Evolutionary conservation across 441 rosid genomes (phyloP).

Genomic region (Croton laevigatus): DNA sequence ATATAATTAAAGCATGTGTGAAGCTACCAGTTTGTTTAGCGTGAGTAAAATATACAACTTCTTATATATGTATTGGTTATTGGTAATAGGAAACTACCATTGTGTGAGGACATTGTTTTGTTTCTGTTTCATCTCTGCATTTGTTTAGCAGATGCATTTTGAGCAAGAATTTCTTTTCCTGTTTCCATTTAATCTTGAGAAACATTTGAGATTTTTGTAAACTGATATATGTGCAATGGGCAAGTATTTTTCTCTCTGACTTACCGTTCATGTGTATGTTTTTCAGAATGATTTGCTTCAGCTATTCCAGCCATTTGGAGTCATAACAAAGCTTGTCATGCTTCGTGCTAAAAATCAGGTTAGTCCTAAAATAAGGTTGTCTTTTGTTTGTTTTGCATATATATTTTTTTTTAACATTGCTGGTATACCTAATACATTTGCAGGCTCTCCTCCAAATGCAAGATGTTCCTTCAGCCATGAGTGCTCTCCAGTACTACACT

Average conservation of each 20-base stretch:
- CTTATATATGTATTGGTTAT: too few species aligned
- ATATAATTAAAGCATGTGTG: not conserved
- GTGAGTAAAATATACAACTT: not conserved
- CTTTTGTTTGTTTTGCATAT: slow-evolving; percentile 1
- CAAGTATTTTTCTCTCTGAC: slow-evolving; percentile 16
- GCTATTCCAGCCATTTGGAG: slow-evolving; percentile 98
- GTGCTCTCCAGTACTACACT: slow-evolving; percentile 77
- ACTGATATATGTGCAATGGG: not conserved
- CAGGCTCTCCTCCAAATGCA: slow-evolving; percentile 99
- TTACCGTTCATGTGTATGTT: slow-evolving; percentile 10
- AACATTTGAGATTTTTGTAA: not conserved
- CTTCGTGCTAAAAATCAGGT: slow-evolving; percentile 99
- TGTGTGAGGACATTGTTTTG: not conserved
- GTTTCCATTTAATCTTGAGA: not conserved
- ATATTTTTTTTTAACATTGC: slow-evolving; percentile 16
- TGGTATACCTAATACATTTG: slow-evolving; percentile 10
- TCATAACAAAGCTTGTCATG: slow-evolving; percentile 96
- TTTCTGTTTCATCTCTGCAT: not conserved
- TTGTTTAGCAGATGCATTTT: not conserved
- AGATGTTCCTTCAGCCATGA: slow-evolving; percentile 85
- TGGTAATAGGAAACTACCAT: not conserved
- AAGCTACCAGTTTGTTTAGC: not conserved
- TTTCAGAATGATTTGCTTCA: slow-evolving; percentile 93
- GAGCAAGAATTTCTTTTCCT: not conserved
- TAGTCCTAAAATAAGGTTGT: not conserved